Evolutionary conservation across 164 flowering plant genomes (phyloP).

Genomic region (Malania oleifera): DNA sequence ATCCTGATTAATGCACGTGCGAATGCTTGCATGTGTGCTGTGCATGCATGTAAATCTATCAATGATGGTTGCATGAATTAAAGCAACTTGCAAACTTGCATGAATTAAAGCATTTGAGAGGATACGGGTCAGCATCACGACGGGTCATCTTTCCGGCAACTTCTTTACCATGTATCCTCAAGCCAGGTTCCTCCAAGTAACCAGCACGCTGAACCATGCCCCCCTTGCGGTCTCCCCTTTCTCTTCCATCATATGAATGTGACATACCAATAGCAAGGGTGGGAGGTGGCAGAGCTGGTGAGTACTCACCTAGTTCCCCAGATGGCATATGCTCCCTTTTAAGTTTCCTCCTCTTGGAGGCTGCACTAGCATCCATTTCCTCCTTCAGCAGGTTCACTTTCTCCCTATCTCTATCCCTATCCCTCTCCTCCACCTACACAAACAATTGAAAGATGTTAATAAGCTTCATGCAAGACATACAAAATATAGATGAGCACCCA

Average conservation of each 20-base stretch:
- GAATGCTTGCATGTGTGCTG: neutral
- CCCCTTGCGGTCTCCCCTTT: constrained; percentile 77
- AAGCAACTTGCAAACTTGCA: neutral
- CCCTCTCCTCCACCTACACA: constrained; percentile 63
- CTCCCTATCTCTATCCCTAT: constrained; percentile 71
- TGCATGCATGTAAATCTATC: too few relatives aligned
- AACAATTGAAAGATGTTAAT: constrained; percentile 9
- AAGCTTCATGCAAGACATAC: neutral
- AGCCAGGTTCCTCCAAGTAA: constrained; percentile 66
- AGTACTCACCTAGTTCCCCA: constrained; percentile 65
- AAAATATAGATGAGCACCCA: neutral
- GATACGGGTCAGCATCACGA: constrained; percentile 92
- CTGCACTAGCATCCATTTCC: constrained; percentile 64
- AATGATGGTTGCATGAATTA: too few relatives aligned
- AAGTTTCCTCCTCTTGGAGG: constrained; percentile 80
- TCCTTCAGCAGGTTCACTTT: constrained; percentile 64
- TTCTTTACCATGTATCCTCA: constrained; percentile 77
- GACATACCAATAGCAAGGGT: constrained; percentile 42
- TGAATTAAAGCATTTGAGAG: constrained; percentile 23
- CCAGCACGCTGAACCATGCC: constrained; percentile 54
- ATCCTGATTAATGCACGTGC: constrained; percentile 6
- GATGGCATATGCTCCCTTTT: constrained; percentile 70
- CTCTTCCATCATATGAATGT: constrained; percentile 78
- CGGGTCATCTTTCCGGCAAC: constrained; percentile 58
- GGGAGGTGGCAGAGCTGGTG: constrained; percentile 53